Percentiles rank a stretch among this genome's conserved stretches.
Conservation (phyloP, 1,284 basidiomycete species). For the Pulveroboletus sp. region DNA sequence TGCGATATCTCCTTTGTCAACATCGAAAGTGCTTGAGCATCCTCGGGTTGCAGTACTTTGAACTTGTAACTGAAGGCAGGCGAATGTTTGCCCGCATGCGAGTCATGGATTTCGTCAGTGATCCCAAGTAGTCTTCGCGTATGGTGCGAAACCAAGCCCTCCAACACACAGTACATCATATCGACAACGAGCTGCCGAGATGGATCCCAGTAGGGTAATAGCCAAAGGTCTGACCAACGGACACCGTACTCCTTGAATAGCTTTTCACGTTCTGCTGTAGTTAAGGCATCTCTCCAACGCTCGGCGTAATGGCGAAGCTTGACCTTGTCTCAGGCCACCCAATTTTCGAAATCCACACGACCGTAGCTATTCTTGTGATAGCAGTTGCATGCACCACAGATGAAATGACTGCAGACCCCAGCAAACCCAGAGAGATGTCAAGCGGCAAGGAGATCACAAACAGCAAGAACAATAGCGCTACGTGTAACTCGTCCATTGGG, state of each 20-base stretch:
- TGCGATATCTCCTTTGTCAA: slow-evolving; percentile 7
- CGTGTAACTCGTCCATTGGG: not conserved
- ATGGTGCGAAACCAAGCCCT: slow-evolving; percentile 17
- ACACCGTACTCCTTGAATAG: slow-evolving; percentile 20
- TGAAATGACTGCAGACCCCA: slow-evolving; percentile 11
- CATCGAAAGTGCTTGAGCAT: not conserved
- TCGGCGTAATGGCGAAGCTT: not conserved
- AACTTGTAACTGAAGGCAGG: slow-evolving; percentile 5
- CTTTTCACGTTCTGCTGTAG: not conserved
- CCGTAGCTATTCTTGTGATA: slow-evolving; percentile 14
- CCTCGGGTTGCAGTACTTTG: not conserved
- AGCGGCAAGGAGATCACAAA: slow-evolving; percentile 15
- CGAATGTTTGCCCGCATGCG: not conserved
- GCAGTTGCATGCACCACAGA: slow-evolving; percentile 13
- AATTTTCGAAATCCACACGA: slow-evolving; percentile 8
- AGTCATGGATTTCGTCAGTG: not conserved
- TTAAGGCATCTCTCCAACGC: slow-evolving; percentile 14
- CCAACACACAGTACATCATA: slow-evolving; percentile 21
- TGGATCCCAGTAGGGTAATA: slow-evolving; percentile 24
- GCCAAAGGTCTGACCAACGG: slow-evolving; percentile 14
- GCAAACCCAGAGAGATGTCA: slow-evolving; percentile 7
- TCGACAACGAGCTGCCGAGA: slow-evolving; percentile 16
- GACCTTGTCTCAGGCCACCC: slow-evolving; percentile 9
- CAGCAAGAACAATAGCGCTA: slow-evolving; percentile 1
- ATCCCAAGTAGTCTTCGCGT: slow-evolving; percentile 1